A percentile compares a stretch with the other conserved stretches of the same genome.
These are phyloP conservation scores for Pezicula rhizophila DNA, from an alignment of 2,329 filamentous ascomycete genomes.

Conservation along the genomic window DNA sequence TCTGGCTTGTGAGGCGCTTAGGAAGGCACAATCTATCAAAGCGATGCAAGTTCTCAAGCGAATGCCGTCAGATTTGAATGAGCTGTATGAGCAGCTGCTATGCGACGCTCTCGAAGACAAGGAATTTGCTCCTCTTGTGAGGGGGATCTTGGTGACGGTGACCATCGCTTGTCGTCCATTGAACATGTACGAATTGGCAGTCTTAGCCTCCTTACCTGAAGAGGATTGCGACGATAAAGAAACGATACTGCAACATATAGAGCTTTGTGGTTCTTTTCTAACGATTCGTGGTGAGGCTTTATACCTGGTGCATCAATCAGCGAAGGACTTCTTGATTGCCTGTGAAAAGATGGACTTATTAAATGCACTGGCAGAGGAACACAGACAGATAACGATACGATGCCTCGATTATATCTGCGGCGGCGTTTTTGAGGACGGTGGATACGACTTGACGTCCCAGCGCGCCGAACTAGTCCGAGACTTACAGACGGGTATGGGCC, in stretches of 20 bases:
- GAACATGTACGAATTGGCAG: neutral
- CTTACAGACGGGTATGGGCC: neutral
- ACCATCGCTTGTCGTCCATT: neutral
- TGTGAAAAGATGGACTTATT: neutral
- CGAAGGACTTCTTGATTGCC: conserved; percentile 1
- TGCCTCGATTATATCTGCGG: neutral
- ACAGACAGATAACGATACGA: neutral
- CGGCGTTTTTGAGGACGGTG: neutral
- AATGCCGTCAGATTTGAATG: neutral
- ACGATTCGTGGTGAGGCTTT: neutral
- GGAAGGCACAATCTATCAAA: neutral
- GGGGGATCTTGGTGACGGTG: neutral
- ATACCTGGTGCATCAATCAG: conserved; percentile 4
- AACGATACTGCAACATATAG: neutral
- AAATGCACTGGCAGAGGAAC: neutral
- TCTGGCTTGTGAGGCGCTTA: conserved; percentile 9
- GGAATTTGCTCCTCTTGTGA: neutral
- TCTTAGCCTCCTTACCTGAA: neutral
- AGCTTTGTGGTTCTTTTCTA: neutral
- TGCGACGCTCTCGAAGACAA: conserved; percentile 14
- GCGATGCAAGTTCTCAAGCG: neutral
- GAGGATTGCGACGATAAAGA: neutral
- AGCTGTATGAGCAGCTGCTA: conserved; percentile 17
- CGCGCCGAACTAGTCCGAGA: neutral
- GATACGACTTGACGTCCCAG: neutral